phyloP scores from a whole-genome alignment of 2,329 filamentous ascomycete genomes.

The Xylariaceae sp. region DNA sequence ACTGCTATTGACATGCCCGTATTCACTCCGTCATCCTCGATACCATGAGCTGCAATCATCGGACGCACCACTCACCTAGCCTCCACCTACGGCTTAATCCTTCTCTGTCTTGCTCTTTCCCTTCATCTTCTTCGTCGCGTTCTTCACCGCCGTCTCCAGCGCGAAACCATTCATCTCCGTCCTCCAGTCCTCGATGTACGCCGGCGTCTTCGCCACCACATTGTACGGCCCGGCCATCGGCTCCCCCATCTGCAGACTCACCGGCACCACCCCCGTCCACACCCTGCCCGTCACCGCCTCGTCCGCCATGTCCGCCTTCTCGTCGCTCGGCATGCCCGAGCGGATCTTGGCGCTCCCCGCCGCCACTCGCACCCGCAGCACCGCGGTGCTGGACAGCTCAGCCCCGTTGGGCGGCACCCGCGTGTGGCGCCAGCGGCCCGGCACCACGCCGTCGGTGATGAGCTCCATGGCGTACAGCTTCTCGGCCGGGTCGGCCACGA shows the following conservation, averaged over 20 bases:
- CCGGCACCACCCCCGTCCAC: conserved; percentile 58
- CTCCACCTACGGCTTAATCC: too few relatives aligned
- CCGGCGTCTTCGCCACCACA: conserved; percentile 52
- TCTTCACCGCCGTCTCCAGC: conserved; percentile 11
- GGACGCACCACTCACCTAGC: too few relatives aligned
- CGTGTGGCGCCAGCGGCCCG: conserved; percentile 58
- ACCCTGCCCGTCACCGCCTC: conserved; percentile 34
- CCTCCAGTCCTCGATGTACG: conserved; percentile 50
- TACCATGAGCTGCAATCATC: too few relatives aligned
- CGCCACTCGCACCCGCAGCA: conserved; percentile 64
- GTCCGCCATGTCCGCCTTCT: conserved; percentile 43
- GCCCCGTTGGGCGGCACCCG: conserved; percentile 66
- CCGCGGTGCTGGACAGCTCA: conserved; percentile 71
- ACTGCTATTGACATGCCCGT: too few relatives aligned
- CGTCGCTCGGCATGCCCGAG: conserved; percentile 57
- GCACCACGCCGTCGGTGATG: conserved; percentile 71
- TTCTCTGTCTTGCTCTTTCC: conserved; percentile 3
- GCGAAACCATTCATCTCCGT: conserved; percentile 30
- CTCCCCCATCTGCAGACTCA: conserved; percentile 59
- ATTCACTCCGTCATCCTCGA: too few relatives aligned
- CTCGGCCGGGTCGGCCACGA: conserved; percentile 65
- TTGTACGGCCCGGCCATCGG: conserved; percentile 60
- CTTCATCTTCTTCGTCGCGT: conserved; percentile 5
- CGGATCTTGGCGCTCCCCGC: conserved; percentile 74
- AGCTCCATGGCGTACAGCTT: conserved; percentile 74